Base-by-base conservation (phyloP, 2,329 filamentous ascomycete species). In the Fusarium cyanostomum region DNA sequence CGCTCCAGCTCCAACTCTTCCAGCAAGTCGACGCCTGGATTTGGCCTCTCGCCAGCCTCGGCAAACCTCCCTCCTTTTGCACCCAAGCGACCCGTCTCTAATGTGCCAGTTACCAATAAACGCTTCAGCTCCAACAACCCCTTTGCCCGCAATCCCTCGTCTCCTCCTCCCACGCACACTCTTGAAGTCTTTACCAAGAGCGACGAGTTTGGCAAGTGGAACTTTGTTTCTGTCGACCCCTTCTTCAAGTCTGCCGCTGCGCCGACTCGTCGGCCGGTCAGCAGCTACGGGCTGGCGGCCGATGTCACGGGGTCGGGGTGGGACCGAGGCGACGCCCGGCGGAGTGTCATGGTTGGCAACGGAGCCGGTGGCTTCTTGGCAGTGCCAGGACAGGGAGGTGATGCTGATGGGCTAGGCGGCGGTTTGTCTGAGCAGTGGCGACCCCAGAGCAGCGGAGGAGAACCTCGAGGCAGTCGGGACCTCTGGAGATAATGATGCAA, bases 71-170 rank as follows among this genome's bases (percentile, higher is more conserved):
- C 71, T 30, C 61, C 70, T 13, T 45, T 67, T 28, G 43, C 69
- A 31, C 64, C 65, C 12, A 73, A 72, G 13, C 69, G 73, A 5
- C 71, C 70, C 2, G 63, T 72, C n/a, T 72, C 72, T 13, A 75
- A 71, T 41, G 65, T 64, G 44, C 71, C 55, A 39, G 71, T 63
- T 16, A 59, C 60, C 15, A 70, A 63, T 46, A 73, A 77, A 43
- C 82, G 84, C 7, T 85, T 87, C 74, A 86, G 84, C 71, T 86
- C 84, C 60, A 87, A 87, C 72, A 87, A 87, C 66, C 84, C 84
- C 2, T 86, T 86, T 62, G 83, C 79, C 1, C 69, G 72, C 21
- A 68, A 68, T 8, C 69, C 68, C 7, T 68, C 72, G 8, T 71
- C 73, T 16, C 69, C 77, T 30, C 78, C 60, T n/a, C 70, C 84